phyloP scores from a whole-genome alignment of 768 basidiomycete species.

The Tricholoma sp. region DNA sequence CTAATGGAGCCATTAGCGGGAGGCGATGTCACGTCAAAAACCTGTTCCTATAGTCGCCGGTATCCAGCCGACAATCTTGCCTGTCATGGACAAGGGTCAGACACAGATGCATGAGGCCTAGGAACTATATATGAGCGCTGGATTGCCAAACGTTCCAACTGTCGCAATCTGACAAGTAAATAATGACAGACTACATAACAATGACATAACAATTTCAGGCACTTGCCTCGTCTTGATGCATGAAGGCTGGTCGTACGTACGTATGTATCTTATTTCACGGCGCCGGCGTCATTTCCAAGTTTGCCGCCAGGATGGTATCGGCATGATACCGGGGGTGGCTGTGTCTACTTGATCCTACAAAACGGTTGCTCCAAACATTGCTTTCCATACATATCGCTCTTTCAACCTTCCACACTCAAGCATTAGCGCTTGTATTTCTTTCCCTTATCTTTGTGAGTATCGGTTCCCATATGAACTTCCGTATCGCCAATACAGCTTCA shows the following conservation, averaged over 20 bases:
- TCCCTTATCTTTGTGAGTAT: conserved; percentile 14
- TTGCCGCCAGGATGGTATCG: neutral
- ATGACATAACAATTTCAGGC: neutral
- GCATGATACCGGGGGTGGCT: conserved; percentile 15
- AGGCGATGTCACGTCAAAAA: conserved; percentile 15
- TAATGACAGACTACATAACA: neutral
- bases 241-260: conserved; percentile 3
- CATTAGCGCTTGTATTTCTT: conserved; percentile 13
- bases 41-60: conserved; percentile 10
- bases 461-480: neutral
- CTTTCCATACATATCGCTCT: conserved; percentile 8
- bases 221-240: neutral
- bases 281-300: neutral
- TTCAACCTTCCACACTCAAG: conserved; percentile 13
- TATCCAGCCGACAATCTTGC: neutral
- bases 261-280: neutral
- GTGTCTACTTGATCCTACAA: conserved; percentile 12
- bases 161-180: neutral
- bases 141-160: neutral
- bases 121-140: neutral
- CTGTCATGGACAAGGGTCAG: neutral
- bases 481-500: conserved; percentile 2
- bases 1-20: conserved; percentile 3
- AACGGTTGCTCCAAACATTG: conserved; percentile 8
- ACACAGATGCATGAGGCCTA: neutral